Percentiles rank a stretch among this genome's conserved stretches.
Evolutionary conservation across 805 yeast species (phyloP).

Genomic region (Zygoascus tannicola): DNA sequence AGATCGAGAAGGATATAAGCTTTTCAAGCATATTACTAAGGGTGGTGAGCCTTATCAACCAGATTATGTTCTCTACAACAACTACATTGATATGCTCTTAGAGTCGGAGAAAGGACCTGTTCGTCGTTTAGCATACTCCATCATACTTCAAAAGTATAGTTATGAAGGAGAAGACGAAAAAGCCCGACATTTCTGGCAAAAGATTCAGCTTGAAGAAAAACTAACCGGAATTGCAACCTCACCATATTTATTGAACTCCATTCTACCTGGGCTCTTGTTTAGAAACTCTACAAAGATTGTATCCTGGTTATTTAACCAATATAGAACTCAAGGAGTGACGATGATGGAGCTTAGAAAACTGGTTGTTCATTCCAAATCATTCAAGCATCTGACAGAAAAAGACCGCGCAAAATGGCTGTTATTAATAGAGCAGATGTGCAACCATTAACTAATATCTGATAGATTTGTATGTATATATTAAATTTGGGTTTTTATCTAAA

Average conservation of each 20-base stretch:
- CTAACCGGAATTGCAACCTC: conserved; percentile 14
- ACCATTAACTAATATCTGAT: too few relatives aligned
- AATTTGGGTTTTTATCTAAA: too few relatives aligned
- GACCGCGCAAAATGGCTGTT: not conserved
- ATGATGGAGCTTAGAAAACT: not conserved
- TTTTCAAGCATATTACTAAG: not conserved
- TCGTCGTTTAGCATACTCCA: conserved; percentile 3
- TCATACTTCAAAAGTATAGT: conserved; percentile 7
- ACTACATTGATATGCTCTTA: not conserved
- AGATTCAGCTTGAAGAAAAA: conserved; percentile 2
- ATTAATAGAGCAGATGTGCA: too few relatives aligned
- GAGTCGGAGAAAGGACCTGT: conserved; percentile 1
- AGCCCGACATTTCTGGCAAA: conserved; percentile 15
- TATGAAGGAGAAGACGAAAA: conserved; percentile 1
- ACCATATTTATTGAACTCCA: conserved; percentile 5
- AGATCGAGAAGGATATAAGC: not conserved
- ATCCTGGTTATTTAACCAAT: conserved; percentile 10
- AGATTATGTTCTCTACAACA: not conserved
- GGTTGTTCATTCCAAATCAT: not conserved
- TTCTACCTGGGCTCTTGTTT: conserved; percentile 5
- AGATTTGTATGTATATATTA: too few relatives aligned
- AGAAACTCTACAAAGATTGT: not conserved
- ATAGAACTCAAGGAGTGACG: conserved; percentile 4
- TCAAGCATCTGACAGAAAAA: not conserved
- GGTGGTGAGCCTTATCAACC: not conserved